Conservation (phyloP, 208 protist species). For the Tritrichomonas musculus region DNA sequence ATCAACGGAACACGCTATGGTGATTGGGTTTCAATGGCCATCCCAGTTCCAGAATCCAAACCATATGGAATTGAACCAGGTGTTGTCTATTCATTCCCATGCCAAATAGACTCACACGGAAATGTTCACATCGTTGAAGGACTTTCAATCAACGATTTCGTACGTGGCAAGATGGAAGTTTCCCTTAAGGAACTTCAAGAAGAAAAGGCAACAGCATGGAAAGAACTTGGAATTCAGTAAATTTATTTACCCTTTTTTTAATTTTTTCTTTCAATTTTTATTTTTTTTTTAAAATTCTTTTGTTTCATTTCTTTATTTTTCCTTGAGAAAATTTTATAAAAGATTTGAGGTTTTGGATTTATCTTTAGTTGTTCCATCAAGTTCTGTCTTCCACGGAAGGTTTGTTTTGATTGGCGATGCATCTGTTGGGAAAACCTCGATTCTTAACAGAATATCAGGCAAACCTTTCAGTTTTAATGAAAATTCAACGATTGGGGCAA, state of each 20-base stretch:
- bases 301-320: too few species aligned
- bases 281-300: too few species aligned
- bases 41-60: slow-evolving; percentile 63
- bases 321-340: too few species aligned
- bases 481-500: background rate
- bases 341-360: too few species aligned
- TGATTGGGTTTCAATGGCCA: slow-evolving; percentile 74
- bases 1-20: slow-evolving; percentile 51
- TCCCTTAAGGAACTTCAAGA: slow-evolving; percentile 49
- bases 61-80: slow-evolving; percentile 73
- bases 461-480: background rate
- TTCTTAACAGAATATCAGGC: background rate
- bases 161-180: slow-evolving; percentile 42
- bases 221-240: background rate
- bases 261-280: too few species aligned
- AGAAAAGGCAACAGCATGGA: slow-evolving; percentile 41
- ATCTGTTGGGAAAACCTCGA: background rate
- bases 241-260: too few species aligned
- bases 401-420: background rate
- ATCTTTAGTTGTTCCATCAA: too few species aligned
- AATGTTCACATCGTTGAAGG: slow-evolving; percentile 56
- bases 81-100: slow-evolving; percentile 69
- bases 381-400: background rate
- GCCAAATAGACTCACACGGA: background rate
- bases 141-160: slow-evolving; percentile 51